A percentile compares a stretch with the other conserved stretches of the same genome.
Evolutionary conservation across 2,329 filamentous ascomycete genomes (phyloP).

Genomic region (Huntiella omanensis): DNA sequence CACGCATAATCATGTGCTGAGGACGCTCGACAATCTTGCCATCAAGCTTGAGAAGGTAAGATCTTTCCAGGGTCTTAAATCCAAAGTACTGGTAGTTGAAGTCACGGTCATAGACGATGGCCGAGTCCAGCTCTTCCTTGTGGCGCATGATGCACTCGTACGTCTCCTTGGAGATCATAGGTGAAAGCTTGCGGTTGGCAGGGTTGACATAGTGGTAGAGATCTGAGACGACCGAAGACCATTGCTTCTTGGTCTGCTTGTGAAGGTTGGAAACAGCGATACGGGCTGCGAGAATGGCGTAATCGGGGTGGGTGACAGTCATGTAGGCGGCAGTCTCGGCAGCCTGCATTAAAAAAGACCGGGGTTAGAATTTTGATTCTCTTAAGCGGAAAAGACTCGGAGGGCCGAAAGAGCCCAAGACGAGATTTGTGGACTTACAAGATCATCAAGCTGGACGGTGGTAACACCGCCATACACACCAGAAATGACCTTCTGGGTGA

Average conservation of each 20-base stretch:
- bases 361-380: conserved; percentile 12
- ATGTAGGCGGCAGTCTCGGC: conserved; percentile 98
- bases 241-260: conserved; percentile 99
- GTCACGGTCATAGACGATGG: conserved; percentile 96
- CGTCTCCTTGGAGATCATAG: conserved; percentile 85
- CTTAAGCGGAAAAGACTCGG: neutral
- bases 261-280: conserved; percentile 98
- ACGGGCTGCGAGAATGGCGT: conserved; percentile 92
- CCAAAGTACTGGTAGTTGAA: conserved; percentile 99
- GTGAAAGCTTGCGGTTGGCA: conserved; percentile 63
- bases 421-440: conserved; percentile 41
- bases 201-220: conserved; percentile 94
- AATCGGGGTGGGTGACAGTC: conserved; percentile 98
- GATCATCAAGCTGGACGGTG: conserved; percentile 86
- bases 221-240: conserved; percentile 85
- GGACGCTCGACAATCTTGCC: conserved; percentile 94
- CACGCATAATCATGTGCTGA: conserved; percentile 99
- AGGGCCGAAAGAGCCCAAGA: neutral
- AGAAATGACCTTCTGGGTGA: conserved; percentile 98
- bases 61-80: conserved; percentile 97
- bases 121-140: conserved; percentile 92
- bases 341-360: conserved; percentile 38
- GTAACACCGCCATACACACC: conserved; percentile 98
- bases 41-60: conserved; percentile 87
- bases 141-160: conserved; percentile 92